These are phyloP conservation scores for Suhomyces panamericanus DNA, from an alignment of 1,139 yeast species.

Conservation along the genomic window DNA sequence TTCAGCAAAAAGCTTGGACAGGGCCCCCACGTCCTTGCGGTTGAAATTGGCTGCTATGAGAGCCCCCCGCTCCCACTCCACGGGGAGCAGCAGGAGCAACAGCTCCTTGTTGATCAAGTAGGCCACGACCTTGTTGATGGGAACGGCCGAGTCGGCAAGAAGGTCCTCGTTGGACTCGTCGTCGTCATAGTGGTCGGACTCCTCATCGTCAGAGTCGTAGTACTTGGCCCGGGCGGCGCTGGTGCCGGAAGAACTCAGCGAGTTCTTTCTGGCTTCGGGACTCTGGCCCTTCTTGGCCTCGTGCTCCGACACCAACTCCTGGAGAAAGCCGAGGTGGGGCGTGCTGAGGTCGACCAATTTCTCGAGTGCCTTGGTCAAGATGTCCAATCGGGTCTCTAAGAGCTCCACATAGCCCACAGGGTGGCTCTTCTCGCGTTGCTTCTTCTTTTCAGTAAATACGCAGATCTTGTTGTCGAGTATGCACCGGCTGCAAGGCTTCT, in stretches of 20 bases:
- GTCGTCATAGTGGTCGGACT: constrained; percentile 10
- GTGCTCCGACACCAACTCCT: constrained; percentile 20
- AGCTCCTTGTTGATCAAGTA: constrained; percentile 42
- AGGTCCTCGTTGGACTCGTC: constrained; percentile 2
- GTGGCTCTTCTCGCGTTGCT: constrained; percentile 58
- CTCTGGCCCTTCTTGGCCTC: constrained; percentile 6
- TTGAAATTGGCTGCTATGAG: constrained; percentile 38
- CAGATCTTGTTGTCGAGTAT: constrained; percentile 70
- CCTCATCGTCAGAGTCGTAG: constrained; percentile 11
- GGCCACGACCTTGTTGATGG: constrained; percentile 52
- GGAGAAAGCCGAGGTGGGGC: constrained; percentile 37
- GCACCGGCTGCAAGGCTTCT: constrained; percentile 73
- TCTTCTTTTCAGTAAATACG: constrained; percentile 69
- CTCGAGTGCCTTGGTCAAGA: constrained; percentile 57
- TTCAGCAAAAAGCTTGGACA: constrained; percentile 35
- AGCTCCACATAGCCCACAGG: constrained; percentile 71
- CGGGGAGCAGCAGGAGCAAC: constrained; percentile 37
- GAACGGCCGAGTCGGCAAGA: constrained; percentile 25
- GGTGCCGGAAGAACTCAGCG: neutral
- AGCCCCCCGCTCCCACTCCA: constrained; percentile 50
- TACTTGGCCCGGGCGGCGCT: constrained; percentile 4
- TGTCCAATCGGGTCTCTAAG: constrained; percentile 64
- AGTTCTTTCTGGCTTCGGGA: neutral
- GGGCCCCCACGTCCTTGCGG: constrained; percentile 23
- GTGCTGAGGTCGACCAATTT: constrained; percentile 37